phyloP scores from a whole-genome alignment of 805 yeast species.

The Saturnispora galanensis region DNA sequence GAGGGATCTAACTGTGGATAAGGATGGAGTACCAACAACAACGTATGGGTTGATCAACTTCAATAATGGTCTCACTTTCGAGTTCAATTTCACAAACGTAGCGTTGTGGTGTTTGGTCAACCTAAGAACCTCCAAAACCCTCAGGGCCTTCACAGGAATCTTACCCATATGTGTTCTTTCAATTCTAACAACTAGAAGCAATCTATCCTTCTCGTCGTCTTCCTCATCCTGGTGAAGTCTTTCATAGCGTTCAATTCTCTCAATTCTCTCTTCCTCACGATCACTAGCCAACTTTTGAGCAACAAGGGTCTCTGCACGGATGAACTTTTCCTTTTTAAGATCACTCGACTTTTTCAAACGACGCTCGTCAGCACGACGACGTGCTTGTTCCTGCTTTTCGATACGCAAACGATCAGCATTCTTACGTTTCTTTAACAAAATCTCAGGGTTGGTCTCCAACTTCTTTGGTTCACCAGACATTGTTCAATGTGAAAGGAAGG shows the following conservation, averaged over 20 bases:
- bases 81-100: slow-evolving; percentile 58
- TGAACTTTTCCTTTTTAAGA: slow-evolving; percentile 40
- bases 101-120: slow-evolving; percentile 53
- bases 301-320: slow-evolving; percentile 67
- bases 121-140: slow-evolving; percentile 52
- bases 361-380: slow-evolving; percentile 37
- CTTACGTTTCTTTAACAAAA: slow-evolving; percentile 69
- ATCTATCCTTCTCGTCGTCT: slow-evolving; percentile 27
- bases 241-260: slow-evolving; percentile 50
- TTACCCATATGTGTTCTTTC: slow-evolving; percentile 55
- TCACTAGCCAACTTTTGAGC: slow-evolving; percentile 54
- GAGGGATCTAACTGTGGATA: slow-evolving; percentile 59
- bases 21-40: slow-evolving; percentile 66
- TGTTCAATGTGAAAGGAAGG: background rate
- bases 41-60: slow-evolving; percentile 64
- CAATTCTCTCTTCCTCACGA: slow-evolving; percentile 60
- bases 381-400: slow-evolving; percentile 61
- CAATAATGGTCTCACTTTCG: slow-evolving; percentile 50
- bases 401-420: slow-evolving; percentile 63
- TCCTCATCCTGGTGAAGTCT: slow-evolving; percentile 21
- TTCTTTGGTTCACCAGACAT: slow-evolving; percentile 23
- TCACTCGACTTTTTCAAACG: slow-evolving; percentile 34
- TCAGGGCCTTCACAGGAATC: slow-evolving; percentile 55
- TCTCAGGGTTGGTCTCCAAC: slow-evolving; percentile 63
- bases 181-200: slow-evolving; percentile 59